phyloP scores from a whole-genome alignment of 352 stramenopile genomes.

The Phytophthora sp. region DNA sequence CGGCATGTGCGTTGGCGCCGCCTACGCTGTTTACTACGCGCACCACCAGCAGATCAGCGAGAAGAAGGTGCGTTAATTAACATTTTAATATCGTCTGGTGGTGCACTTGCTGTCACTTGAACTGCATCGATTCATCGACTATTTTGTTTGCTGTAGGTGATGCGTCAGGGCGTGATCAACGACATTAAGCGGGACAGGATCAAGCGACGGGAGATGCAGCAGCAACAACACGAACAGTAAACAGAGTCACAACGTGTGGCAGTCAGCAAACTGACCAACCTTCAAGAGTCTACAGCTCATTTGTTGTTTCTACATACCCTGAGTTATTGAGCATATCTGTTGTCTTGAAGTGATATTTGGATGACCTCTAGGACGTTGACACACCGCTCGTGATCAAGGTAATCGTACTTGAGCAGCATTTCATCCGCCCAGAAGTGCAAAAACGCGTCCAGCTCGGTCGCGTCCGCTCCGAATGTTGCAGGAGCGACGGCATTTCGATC shows the following conservation, averaged over 20 bases:
- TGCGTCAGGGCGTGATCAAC: slow-evolving; percentile 80
- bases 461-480: slow-evolving; percentile 1
- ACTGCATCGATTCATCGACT: slow-evolving; percentile 11
- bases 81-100: no score
- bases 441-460: slow-evolving; percentile 34
- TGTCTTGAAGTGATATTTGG: slow-evolving; percentile 11
- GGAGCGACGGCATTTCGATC: no score
- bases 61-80: slow-evolving; percentile 76
- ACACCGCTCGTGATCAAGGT: slow-evolving; percentile 41
- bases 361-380: slow-evolving; percentile 28
- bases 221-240: slow-evolving; percentile 42
- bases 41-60: slow-evolving; percentile 77
- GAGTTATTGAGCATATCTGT: neutral
- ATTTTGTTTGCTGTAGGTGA: slow-evolving; percentile 41
- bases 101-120: neutral
- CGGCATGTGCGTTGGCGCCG: slow-evolving; percentile 45
- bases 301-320: neutral
- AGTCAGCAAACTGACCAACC: slow-evolving; percentile 6
- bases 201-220: slow-evolving; percentile 54
- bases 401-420: slow-evolving; percentile 60
- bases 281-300: slow-evolving; percentile 1
- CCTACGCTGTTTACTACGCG: slow-evolving; percentile 79
- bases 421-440: slow-evolving; percentile 43
- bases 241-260: slow-evolving; percentile 13
- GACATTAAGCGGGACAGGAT: slow-evolving; percentile 80